Percentiles rank a stretch among this genome's conserved stretches.
Conservation (phyloP, 805 yeast genomes). For the Teunomyces stri region DNA sequence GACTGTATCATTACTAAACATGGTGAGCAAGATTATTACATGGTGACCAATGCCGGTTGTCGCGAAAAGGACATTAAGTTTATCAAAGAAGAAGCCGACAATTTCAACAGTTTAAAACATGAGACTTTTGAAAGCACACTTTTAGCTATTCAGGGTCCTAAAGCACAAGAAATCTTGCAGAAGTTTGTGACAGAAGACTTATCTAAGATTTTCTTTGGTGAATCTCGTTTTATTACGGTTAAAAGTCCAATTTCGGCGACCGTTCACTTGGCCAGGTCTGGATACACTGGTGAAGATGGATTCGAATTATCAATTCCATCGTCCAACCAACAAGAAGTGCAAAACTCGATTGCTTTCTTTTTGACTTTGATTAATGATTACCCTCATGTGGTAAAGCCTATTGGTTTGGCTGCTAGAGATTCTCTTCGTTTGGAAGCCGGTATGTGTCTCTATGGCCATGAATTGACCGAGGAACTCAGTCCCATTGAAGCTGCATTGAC, state of each 20-base stretch:
- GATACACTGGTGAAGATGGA: conserved; percentile 98
- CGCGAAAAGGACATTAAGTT: conserved; percentile 75
- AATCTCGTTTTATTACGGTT: conserved; percentile 40
- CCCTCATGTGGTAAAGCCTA: conserved; percentile 67
- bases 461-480: conserved; percentile 71
- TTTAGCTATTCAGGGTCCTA: conserved; percentile 92
- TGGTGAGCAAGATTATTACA: conserved; percentile 69
- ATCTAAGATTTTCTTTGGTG: conserved; percentile 69
- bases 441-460: conserved; percentile 96
- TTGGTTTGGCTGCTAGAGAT: conserved; percentile 98
- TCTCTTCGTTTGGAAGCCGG: conserved; percentile 96
- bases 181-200: conserved; percentile 61
- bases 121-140: conserved; percentile 65
- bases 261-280: conserved; percentile 87
- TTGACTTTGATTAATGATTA: conserved; percentile 50
- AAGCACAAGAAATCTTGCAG: conserved; percentile 65
- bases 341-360: conserved; percentile 58
- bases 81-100: conserved; percentile 49
- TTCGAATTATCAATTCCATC: conserved; percentile 83
- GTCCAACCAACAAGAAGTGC: conserved; percentile 34
- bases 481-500: conserved; percentile 88
- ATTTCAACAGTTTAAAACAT: conserved; percentile 38
- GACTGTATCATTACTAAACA: conserved; percentile 92
- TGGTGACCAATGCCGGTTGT: conserved; percentile 96
- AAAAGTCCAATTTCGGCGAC: conserved; percentile 1